Conservation (phyloP, 192 early-diverging fungal genomes). For the Gamsiella multidivaricata region DNA sequence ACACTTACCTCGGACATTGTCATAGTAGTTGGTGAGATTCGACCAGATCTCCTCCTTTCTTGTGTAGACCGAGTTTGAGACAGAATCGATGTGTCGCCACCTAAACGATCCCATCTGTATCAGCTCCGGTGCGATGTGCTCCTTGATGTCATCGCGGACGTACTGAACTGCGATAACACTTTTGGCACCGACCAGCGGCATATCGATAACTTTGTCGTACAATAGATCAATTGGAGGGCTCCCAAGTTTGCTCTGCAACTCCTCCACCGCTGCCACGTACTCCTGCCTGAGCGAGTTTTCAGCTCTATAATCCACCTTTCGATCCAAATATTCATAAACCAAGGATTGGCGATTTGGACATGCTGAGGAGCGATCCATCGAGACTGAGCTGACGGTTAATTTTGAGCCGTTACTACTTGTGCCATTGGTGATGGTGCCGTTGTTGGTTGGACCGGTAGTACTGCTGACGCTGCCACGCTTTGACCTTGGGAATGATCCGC, state of each 20-base stretch:
- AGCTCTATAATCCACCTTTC: constrained; percentile 21
- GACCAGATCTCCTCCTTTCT: constrained; percentile 46
- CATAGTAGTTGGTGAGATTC: constrained; percentile 33
- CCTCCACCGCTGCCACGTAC: constrained; percentile 31
- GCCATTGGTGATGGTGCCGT: not conserved
- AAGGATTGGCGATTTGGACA: constrained; percentile 10
- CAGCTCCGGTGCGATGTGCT: constrained; percentile 47
- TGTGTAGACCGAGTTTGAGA: constrained; percentile 41
- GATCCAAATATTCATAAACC: constrained; percentile 31
- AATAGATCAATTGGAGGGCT: constrained; percentile 47
- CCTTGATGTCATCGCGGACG: constrained; percentile 35
- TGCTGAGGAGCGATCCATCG: constrained; percentile 11
- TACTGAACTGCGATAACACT: constrained; percentile 58
- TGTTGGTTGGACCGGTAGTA: not conserved
- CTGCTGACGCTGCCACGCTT: constrained; percentile 21
- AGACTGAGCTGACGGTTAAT: constrained; percentile 13
- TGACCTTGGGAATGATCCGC: constrained; percentile 21
- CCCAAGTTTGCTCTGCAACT: constrained; percentile 28
- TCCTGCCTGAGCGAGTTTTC: constrained; percentile 42
- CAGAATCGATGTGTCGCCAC: constrained; percentile 54
- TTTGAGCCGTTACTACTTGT: not conserved
- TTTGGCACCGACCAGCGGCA: constrained; percentile 51
- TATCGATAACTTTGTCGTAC: constrained; percentile 56
- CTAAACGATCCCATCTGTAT: constrained; percentile 45
- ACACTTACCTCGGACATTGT: constrained; percentile 35